Percentiles rank a stretch among this genome's conserved stretches.
Conservation (phyloP, 257 asterid species). For the Solanum bulbocastanum region DNA sequence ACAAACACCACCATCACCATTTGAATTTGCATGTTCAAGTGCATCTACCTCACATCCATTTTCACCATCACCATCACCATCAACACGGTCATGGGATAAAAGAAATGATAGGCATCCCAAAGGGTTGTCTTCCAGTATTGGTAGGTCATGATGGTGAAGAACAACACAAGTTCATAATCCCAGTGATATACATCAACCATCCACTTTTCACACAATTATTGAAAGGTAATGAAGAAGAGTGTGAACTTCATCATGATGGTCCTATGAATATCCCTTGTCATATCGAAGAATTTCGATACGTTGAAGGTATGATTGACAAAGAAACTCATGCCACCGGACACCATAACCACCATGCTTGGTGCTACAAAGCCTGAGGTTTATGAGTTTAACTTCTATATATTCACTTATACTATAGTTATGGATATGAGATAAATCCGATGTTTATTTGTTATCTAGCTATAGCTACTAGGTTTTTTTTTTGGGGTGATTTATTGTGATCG, state of each 20-base stretch:
- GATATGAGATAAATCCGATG: background rate
- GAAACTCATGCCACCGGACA: constrained; percentile 5
- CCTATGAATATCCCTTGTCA: constrained; percentile 35
- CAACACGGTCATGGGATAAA: background rate
- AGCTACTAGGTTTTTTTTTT: background rate
- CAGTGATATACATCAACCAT: constrained; percentile 32
- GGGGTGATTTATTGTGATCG: background rate
- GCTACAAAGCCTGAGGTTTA: background rate
- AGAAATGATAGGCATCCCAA: constrained; percentile 13
- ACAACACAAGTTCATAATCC: constrained; percentile 27
- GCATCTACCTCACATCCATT: background rate
- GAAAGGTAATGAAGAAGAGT: constrained; percentile 33
- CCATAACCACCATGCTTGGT: background rate
- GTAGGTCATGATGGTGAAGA: constrained; percentile 28
- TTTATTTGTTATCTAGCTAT: background rate
- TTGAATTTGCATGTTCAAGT: background rate
- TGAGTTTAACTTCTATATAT: background rate
- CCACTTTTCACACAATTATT: constrained; percentile 25
- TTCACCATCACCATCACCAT: background rate
- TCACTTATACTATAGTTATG: background rate
- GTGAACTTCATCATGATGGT: constrained; percentile 31
- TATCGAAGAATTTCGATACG: constrained; percentile 30
- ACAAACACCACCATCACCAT: background rate
- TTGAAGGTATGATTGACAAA: constrained; percentile 21
- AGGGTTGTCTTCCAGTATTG: constrained; percentile 31